Evolutionary conservation across 495 filamentous ascomycete genomes (phyloP).

Genomic region (Aspergillus olivimuriae): DNA sequence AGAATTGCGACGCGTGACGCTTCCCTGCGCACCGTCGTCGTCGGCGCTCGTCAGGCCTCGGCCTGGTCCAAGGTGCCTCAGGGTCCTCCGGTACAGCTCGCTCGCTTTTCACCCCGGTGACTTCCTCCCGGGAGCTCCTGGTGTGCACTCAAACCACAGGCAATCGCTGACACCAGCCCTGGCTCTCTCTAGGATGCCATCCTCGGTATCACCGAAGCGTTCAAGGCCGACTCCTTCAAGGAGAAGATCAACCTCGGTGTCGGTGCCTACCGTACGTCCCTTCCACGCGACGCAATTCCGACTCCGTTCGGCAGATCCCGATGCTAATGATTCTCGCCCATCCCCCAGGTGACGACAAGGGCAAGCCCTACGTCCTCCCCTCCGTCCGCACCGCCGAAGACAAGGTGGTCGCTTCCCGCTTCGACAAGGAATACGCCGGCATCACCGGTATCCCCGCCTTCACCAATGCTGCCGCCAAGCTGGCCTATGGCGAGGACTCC

Average conservation of each 20-base stretch:
- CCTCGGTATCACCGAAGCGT: constrained; percentile 97
- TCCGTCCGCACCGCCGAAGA: constrained; percentile 87
- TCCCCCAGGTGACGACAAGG: constrained; percentile 71
- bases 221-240: constrained; percentile 87
- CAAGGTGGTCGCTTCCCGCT: constrained; percentile 64
- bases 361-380: constrained; percentile 95
- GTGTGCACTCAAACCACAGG: neutral
- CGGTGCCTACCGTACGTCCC: constrained; percentile 43
- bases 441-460: constrained; percentile 94
- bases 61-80: constrained; percentile 87
- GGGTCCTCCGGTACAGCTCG: constrained; percentile 69
- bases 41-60: constrained; percentile 62
- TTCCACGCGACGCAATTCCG: neutral
- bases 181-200: constrained; percentile 56
- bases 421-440: constrained; percentile 97
- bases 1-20: constrained; percentile 44
- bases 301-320: too few relatives aligned
- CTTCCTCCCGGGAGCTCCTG: too few relatives aligned
- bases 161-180: constrained; percentile 24
- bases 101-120: neutral
- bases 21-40: constrained; percentile 40
- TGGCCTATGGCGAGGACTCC: constrained; percentile 83
- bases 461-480: constrained; percentile 80
- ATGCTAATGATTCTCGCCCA: constrained; percentile 12
- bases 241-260: constrained; percentile 97